A percentile compares a stretch with the other conserved stretches of the same genome.
These are phyloP conservation scores for Kwoniella newhampshirensis DNA, from an alignment of 768 basidiomycete genomes.

Conservation along the genomic window DNA sequence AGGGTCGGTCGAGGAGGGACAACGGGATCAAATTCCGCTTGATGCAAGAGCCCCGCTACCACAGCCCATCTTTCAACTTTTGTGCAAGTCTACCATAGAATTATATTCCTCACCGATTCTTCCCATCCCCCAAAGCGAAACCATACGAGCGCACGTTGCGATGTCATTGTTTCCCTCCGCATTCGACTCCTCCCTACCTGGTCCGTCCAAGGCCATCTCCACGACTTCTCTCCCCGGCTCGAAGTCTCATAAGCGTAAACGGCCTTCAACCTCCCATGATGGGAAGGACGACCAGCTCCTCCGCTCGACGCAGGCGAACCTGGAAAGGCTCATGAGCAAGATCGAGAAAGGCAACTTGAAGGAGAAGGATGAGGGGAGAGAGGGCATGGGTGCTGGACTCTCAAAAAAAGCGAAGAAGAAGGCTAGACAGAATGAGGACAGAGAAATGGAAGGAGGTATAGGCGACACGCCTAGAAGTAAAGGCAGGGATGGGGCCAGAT, in stretches of 20 bases:
- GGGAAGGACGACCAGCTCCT: slow-evolving; percentile 21
- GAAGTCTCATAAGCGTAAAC: slow-evolving; percentile 36
- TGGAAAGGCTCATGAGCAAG: slow-evolving; percentile 49
- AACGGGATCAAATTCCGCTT: slow-evolving; percentile 20
- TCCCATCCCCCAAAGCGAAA: no score
- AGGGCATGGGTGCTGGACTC: slow-evolving; percentile 26
- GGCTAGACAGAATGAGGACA: neutral
- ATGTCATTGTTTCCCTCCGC: slow-evolving; percentile 47
- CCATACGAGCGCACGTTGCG: neutral
- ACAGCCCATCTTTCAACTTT: slow-evolving; percentile 1
- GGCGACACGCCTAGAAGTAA: slow-evolving; percentile 10
- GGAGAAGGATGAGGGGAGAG: slow-evolving; percentile 24
- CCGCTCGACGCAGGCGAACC: slow-evolving; percentile 37
- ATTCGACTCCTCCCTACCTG: slow-evolving; percentile 28
- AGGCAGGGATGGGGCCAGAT: slow-evolving; percentile 2
- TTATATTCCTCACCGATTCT: no score
- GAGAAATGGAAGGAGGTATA: slow-evolving; percentile 2
- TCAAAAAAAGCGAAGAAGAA: slow-evolving; percentile 22
- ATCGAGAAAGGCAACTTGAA: slow-evolving; percentile 35
- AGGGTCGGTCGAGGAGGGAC: neutral
- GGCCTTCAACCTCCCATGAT: slow-evolving; percentile 18
- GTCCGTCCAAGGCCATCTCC: slow-evolving; percentile 16
- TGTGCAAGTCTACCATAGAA: no score
- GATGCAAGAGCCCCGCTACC: neutral
- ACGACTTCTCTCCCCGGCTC: slow-evolving; percentile 2